Evolutionary conservation across 805 yeast genomes (phyloP).

Genomic region (Starmerella scarabaei): DNA sequence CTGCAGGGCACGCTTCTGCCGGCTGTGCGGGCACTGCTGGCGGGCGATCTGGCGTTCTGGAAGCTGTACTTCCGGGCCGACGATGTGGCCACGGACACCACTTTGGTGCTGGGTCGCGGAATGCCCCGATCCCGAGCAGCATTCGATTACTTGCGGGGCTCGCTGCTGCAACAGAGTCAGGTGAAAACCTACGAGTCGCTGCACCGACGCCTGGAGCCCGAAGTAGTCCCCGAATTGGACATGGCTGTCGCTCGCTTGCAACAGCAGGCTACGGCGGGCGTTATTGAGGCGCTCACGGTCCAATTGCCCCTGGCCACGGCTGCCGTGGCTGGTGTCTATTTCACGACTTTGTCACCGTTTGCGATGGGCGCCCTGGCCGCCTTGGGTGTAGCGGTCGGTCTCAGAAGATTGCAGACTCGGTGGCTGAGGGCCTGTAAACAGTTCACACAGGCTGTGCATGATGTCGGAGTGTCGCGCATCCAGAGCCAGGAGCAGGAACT

Average conservation of each 20-base stretch:
- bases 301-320: slow-evolving; percentile 27
- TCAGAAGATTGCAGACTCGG: slow-evolving; percentile 25
- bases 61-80: slow-evolving; percentile 28
- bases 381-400: slow-evolving; percentile 29
- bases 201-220: background rate
- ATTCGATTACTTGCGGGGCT: slow-evolving; percentile 27
- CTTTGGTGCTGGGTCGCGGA: slow-evolving; percentile 15
- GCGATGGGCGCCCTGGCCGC: slow-evolving; percentile 28
- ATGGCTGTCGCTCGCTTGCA: slow-evolving; percentile 20
- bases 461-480: slow-evolving; percentile 22
- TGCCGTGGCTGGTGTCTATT: slow-evolving; percentile 25
- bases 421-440: slow-evolving; percentile 24
- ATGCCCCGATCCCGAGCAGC: slow-evolving; percentile 24
- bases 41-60: slow-evolving; percentile 27
- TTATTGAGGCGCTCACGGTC: slow-evolving; percentile 24
- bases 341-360: slow-evolving; percentile 24
- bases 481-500: slow-evolving; percentile 23
- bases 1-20: slow-evolving; percentile 26
- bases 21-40: slow-evolving; percentile 18
- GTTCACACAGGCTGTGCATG: slow-evolving; percentile 21
- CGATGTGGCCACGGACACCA: slow-evolving; percentile 26
- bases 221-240: background rate
- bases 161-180: slow-evolving; percentile 15
- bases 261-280: slow-evolving; percentile 22
- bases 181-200: background rate